phyloP scores from a whole-genome alignment of 192 early-diverging fungal species.

The Gonapodya prolifera region DNA sequence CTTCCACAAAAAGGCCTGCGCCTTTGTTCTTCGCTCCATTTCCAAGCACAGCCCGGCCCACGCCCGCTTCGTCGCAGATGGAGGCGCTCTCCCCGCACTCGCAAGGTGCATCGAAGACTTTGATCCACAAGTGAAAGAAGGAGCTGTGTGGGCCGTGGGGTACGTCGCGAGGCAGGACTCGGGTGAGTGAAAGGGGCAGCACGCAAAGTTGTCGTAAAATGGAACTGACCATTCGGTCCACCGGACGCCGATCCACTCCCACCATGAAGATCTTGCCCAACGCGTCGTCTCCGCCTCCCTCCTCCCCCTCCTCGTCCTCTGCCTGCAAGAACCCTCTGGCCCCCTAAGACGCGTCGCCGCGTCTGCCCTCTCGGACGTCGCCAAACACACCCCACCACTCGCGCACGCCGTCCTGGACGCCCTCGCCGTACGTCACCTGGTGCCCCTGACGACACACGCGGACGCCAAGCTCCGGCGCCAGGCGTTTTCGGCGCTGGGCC shows the following conservation, averaged over 20 bases:
- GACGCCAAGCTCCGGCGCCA: slow-evolving; percentile 43
- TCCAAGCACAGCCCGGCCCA: slow-evolving; percentile 42
- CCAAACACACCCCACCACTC: slow-evolving; percentile 40
- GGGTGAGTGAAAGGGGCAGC: slow-evolving; percentile 13
- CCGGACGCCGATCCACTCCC: not conserved
- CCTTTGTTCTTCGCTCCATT: slow-evolving; percentile 41
- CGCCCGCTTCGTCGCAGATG: slow-evolving; percentile 35
- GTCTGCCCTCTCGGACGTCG: slow-evolving; percentile 37
- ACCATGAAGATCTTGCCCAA: slow-evolving; percentile 30
- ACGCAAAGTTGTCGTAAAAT: not conserved
- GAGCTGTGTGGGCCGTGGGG: slow-evolving; percentile 43
- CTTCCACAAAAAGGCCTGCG: slow-evolving; percentile 46
- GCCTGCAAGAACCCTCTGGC: slow-evolving; percentile 42
- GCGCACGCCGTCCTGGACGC: slow-evolving; percentile 47
- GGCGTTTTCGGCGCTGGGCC: slow-evolving; percentile 37
- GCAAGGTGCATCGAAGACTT: slow-evolving; percentile 45
- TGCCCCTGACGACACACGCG: slow-evolving; percentile 29
- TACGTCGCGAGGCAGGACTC: slow-evolving; percentile 45
- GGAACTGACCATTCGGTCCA: not conserved
- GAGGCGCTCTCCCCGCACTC: slow-evolving; percentile 35
- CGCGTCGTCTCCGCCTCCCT: slow-evolving; percentile 41
- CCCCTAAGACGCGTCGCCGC: slow-evolving; percentile 37
- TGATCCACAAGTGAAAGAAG: slow-evolving; percentile 46
- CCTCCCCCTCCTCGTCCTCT: slow-evolving; percentile 39
- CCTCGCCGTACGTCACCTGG: slow-evolving; percentile 33